Percentiles rank a stretch among this genome's conserved stretches.
Evolutionary conservation across 345 rosid species (phyloP).

Genomic region (Boechera stricta): DNA sequence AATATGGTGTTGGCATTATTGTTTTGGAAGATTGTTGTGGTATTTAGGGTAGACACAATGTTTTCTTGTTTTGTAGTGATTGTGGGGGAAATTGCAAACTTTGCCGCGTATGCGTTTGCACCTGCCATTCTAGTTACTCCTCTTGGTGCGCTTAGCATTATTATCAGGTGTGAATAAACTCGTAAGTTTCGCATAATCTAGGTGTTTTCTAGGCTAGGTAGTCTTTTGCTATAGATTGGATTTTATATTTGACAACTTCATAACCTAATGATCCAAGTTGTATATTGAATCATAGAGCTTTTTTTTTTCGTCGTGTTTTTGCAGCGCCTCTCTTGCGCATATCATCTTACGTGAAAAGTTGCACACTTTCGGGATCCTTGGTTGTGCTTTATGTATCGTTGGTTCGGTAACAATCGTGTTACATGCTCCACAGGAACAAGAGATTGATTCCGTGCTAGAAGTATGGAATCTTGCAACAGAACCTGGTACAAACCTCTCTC

Average conservation of each 20-base stretch:
- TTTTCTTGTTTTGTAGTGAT: slow-evolving; percentile 61
- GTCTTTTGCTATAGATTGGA: neutral
- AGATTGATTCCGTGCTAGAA: slow-evolving; percentile 75
- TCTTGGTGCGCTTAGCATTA: slow-evolving; percentile 90
- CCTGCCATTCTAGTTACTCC: slow-evolving; percentile 91
- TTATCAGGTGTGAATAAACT: slow-evolving; percentile 61
- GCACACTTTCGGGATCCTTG: slow-evolving; percentile 82
- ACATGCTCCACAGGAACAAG: slow-evolving; percentile 92
- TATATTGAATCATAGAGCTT: neutral
- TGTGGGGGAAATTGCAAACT: slow-evolving; percentile 87
- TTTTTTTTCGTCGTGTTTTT: neutral
- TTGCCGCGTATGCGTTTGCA: slow-evolving; percentile 91
- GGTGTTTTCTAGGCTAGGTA: slow-evolving; percentile 1
- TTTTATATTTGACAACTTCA: neutral
- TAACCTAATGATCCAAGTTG: slow-evolving; percentile 1
- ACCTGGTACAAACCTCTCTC: slow-evolving; percentile 59
- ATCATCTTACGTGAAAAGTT: slow-evolving; percentile 72
- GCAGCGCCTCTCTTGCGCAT: slow-evolving; percentile 87
- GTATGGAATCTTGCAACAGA: slow-evolving; percentile 95
- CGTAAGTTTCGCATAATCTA: neutral
- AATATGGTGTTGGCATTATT: neutral
- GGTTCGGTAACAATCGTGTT: slow-evolving; percentile 85
- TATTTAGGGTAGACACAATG: neutral
- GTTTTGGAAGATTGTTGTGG: neutral
- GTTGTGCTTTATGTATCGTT: slow-evolving; percentile 85